Percentiles rank a stretch among this genome's conserved stretches.
Evolutionary conservation across 2,329 filamentous ascomycete species (phyloP).

Genomic region (Aspergillus aculeatinus): DNA sequence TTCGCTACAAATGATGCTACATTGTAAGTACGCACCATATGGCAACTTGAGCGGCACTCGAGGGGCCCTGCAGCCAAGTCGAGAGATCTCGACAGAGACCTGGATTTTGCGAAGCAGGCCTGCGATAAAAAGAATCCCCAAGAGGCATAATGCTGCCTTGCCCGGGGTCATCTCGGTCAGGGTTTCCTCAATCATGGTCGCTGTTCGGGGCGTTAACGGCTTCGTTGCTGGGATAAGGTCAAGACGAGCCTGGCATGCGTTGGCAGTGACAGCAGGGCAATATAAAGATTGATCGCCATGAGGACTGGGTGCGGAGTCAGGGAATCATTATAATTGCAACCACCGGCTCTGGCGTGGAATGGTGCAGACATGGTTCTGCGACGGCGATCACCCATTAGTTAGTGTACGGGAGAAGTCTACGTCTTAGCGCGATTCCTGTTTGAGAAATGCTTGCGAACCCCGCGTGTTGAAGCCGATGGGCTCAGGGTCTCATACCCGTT

Average conservation of each 20-base stretch:
- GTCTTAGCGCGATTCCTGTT: slow-evolving; percentile 8
- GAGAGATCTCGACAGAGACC: slow-evolving; percentile 29
- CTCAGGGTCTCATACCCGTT: neutral
- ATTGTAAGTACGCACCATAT: slow-evolving; percentile 29
- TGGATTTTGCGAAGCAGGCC: slow-evolving; percentile 31
- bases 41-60: slow-evolving; percentile 36
- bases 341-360: neutral
- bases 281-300: neutral
- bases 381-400: neutral
- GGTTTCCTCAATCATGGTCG: slow-evolving; percentile 50
- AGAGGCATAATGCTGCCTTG: slow-evolving; percentile 38
- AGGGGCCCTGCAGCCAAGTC: slow-evolving; percentile 39
- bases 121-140: slow-evolving; percentile 42
- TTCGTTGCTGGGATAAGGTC: neutral
- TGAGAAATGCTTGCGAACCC: slow-evolving; percentile 21
- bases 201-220: slow-evolving; percentile 30
- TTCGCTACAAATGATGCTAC: neutral
- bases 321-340: neutral
- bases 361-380: slow-evolving; percentile 5
- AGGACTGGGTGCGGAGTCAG: neutral
- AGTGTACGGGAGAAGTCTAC: neutral
- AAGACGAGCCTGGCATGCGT: neutral
- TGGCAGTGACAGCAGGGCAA: neutral
- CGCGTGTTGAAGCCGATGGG: slow-evolving; percentile 11
- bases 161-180: slow-evolving; percentile 48